Conservation (phyloP, 352 stramenopile genomes). For the Globisporangium iwayamae region DNA sequence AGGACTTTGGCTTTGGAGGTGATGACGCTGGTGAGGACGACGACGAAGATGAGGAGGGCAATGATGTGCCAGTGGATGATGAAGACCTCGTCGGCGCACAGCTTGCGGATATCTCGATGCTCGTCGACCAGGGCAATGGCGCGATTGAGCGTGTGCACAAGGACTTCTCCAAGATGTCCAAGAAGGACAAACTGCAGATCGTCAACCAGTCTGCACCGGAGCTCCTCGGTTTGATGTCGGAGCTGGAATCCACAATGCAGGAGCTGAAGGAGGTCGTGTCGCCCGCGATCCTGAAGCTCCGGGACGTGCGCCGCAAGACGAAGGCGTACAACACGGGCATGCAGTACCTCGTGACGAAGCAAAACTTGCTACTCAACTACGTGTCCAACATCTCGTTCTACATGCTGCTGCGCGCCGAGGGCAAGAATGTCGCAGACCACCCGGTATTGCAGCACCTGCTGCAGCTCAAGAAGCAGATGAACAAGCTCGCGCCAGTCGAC, state of each 20-base stretch:
- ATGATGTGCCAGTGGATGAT: constrained; percentile 37
- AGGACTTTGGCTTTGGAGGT: constrained; percentile 74
- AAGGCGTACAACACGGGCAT: constrained; percentile 57
- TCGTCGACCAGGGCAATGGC: constrained; percentile 45
- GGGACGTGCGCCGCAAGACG: constrained; percentile 53
- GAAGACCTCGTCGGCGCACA: constrained; percentile 68
- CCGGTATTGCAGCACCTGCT: constrained; percentile 77
- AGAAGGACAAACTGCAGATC: constrained; percentile 86
- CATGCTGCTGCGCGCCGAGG: constrained; percentile 70
- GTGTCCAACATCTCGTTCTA: constrained; percentile 86
- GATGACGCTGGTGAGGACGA: constrained; percentile 35
- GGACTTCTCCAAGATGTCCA: constrained; percentile 84
- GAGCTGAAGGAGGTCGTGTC: constrained; percentile 64
- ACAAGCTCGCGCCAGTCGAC: constrained; percentile 52
- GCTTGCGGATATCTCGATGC: constrained; percentile 67
- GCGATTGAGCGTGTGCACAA: constrained; percentile 73
- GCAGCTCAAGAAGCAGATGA: constrained; percentile 72
- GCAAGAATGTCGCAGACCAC: constrained; percentile 76
- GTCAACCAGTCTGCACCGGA: constrained; percentile 81
- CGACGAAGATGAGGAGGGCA: constrained; percentile 28
- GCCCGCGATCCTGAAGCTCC: constrained; percentile 71
- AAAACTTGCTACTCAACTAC: constrained; percentile 86
- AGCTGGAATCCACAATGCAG: constrained; percentile 65
- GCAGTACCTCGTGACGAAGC: constrained; percentile 73
- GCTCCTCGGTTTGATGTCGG: constrained; percentile 60